Base-by-base conservation (phyloP, 2,329 filamentous ascomycete genomes). In the Diaporthe batatas region DNA sequence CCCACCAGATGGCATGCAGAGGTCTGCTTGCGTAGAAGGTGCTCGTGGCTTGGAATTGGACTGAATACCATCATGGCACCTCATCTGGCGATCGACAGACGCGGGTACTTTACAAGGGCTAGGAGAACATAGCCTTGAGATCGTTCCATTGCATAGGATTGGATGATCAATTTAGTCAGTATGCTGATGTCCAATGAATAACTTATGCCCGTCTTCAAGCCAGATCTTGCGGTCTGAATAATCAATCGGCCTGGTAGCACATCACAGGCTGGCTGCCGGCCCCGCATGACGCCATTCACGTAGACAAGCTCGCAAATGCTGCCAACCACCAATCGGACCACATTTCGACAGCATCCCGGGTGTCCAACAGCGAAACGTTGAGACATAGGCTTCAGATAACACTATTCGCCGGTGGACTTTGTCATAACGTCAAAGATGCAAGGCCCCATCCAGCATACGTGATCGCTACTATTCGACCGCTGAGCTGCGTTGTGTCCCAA, bases 141-240 rank as follows among this genome's bases (percentile, higher is more conserved):
- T 49, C 29, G 29, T 36, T 65, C 1, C 42, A 25, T 8, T 67
- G 32, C 21, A 51, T 49, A 44, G 11, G 34, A 32, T 12, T 34
- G 25, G 25, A 32, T 6, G 6, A 34, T 10, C n/a, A 21, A 6
- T 49, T 39, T 51, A 36, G 32, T 25, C 29, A 34, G 10, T 29
- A 29, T 29, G 29, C 29, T 29, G 29, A 29, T 21, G 2, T 2
- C 6, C 29, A 25, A 25, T 29, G n/a, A n/a, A n/a, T 53, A 39
- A 51, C 39, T 51, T 36, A 6, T 23, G 51, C 36, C 62, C 62
- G 29, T 7, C n/a, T 10, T 51, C 21, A 36, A 18, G 21, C n/a
- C 8, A 53, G 32, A 53, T 67, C 32, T 39, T 67, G 62, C 62
- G 44, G 62, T 67, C 62, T 67, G 62, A 53, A 39, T 67, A 67